Conservation (phyloP, 1,284 basidiomycete genomes). For the Amylostereum chailletii region DNA sequence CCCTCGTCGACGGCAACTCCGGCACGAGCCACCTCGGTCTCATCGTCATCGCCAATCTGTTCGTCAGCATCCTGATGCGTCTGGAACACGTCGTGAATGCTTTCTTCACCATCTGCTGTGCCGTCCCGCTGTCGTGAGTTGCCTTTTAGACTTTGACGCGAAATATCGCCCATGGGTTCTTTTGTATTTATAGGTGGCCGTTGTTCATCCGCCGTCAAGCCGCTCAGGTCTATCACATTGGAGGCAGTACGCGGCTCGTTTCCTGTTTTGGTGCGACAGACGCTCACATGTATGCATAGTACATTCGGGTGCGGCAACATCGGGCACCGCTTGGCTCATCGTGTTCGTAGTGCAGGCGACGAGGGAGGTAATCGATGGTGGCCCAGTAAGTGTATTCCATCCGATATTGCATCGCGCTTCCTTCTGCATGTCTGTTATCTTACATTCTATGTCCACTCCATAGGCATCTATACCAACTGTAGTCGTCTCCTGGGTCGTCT, state of each 20-base stretch:
- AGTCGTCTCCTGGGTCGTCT: slow-evolving; percentile 42
- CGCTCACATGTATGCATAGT: slow-evolving; percentile 19
- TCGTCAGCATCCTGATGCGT: slow-evolving; percentile 50
- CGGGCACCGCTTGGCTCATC: slow-evolving; percentile 44
- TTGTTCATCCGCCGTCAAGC: slow-evolving; percentile 40
- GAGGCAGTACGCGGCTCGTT: slow-evolving; percentile 28
- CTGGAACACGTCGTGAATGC: slow-evolving; percentile 53
- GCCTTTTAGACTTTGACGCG: not conserved
- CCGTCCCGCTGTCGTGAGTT: slow-evolving; percentile 38
- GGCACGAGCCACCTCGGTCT: slow-evolving; percentile 38
- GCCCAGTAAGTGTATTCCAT: slow-evolving; percentile 18
- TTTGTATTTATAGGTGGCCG: slow-evolving; percentile 33
- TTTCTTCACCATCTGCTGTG: slow-evolving; percentile 43
- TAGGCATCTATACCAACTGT: slow-evolving; percentile 38
- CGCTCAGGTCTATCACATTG: slow-evolving; percentile 50
- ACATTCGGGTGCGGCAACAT: slow-evolving; percentile 48
- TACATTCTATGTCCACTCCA: no score
- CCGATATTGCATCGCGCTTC: no score
- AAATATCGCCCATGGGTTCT: no score
- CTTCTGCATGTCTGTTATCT: no score
- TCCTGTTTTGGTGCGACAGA: not conserved
- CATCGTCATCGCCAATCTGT: slow-evolving; percentile 43
- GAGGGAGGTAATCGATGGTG: slow-evolving; percentile 31
- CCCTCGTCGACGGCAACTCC: slow-evolving; percentile 28
- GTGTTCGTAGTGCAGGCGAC: slow-evolving; percentile 47